These are phyloP conservation scores for Sergeia podlipaevii DNA, from an alignment of 208 protist genomes.

Conservation along the genomic window DNA sequence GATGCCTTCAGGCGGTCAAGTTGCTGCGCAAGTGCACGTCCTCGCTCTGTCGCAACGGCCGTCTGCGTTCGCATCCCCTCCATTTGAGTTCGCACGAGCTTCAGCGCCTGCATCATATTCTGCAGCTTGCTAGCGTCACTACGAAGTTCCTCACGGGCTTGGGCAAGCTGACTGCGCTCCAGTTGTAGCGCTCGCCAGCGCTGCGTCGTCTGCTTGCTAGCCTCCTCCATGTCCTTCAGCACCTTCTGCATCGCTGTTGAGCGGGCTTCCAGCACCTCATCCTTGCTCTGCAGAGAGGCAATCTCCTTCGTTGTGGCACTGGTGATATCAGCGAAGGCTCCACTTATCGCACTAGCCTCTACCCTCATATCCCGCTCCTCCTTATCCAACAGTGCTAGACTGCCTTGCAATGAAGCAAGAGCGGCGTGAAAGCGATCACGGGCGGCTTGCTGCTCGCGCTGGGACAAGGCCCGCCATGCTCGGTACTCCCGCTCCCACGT, in stretches of 20 bases:
- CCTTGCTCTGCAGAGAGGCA: slow-evolving; percentile 24
- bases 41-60: slow-evolving; percentile 4
- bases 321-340: slow-evolving; percentile 27
- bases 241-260: slow-evolving; percentile 20
- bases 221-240: slow-evolving; percentile 23
- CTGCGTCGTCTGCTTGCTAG: slow-evolving; percentile 20
- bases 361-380: slow-evolving; percentile 49
- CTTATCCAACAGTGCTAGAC: slow-evolving; percentile 23
- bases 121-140: slow-evolving; percentile 46
- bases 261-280: slow-evolving; percentile 42
- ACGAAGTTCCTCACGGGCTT: slow-evolving; percentile 29
- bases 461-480: slow-evolving; percentile 60
- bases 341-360: slow-evolving; percentile 28
- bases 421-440: slow-evolving; percentile 52
- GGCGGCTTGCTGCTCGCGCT: slow-evolving; percentile 43
- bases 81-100: slow-evolving; percentile 27
- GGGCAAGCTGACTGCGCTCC: slow-evolving; percentile 21
- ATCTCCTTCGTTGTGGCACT: slow-evolving; percentile 30
- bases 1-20: slow-evolving; percentile 1
- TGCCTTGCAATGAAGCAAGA: slow-evolving; percentile 36
- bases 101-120: slow-evolving; percentile 43
- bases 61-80: slow-evolving; percentile 15
- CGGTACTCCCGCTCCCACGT: slow-evolving; percentile 77
- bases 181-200: slow-evolving; percentile 31
- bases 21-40: slow-evolving; percentile 10